Evolutionary conservation across 257 asterid species (phyloP), one percentile per base, ranked within the genome.

Genomic region (Solanum appendiculatum): DNA sequence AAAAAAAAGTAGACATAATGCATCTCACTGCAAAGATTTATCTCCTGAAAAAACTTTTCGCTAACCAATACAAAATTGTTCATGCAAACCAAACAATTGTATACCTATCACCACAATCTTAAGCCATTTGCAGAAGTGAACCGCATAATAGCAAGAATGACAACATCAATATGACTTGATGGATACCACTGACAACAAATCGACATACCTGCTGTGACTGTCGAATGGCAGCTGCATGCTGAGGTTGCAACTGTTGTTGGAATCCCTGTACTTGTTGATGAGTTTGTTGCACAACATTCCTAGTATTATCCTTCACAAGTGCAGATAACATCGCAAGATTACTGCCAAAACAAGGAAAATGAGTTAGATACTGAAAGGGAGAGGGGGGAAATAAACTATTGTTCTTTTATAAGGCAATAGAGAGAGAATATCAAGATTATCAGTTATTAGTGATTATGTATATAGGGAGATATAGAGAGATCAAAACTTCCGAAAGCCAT

Each of bases 221-320:
- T 92, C 94, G 95, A 84, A 94, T 86, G 86, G 94, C 87, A 86
- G 93, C 91, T 84, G 92, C 98, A 74, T 90, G 93, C 85, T 92
- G 99, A 14, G 92, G 68, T 86, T 91, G 98, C 92, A 93, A 72
- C 86, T 93, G 98, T 56, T 92, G 92, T 87, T 94, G 98, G 88
- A 93, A 89, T 86, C 94, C 95, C 87, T 89, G 93, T 51, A 88
- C 87, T 87, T 93, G 98, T 86, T 92, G 98, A 86, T 90, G 98
- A 89, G 89, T 87, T 92, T 91, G 98, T 77, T 89, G 98, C 48
- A 87, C 94, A 86, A 78, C 66, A 87, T 87, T 93, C 91, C 92
- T 95, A 66, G 94, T 90, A 89, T 91, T 93, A 87, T 94, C 98
- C 92, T 95, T 97, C 91, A 96, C 96, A 88, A 97, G 91, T 90